Conservation (phyloP, 331 rosid genomes). For the Phaseolus coccineus region DNA sequence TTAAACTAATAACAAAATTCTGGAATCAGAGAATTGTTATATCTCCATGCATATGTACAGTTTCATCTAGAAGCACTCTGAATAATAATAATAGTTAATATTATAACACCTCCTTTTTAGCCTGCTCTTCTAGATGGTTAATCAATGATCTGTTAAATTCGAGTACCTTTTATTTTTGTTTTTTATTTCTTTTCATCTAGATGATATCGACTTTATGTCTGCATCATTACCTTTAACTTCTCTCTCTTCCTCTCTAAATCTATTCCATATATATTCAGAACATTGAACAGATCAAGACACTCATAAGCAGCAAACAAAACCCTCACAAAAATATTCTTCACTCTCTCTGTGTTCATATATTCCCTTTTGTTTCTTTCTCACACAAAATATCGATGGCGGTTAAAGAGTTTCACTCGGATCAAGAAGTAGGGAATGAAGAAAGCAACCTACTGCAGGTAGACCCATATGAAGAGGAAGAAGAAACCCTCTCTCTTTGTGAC, state of each 20-base stretch:
- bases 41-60: background rate
- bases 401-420: slow-evolving; percentile 3
- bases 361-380: slow-evolving; percentile 24
- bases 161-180: background rate
- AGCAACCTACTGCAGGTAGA: slow-evolving; percentile 40
- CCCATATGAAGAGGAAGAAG: slow-evolving; percentile 46
- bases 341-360: slow-evolving; percentile 5
- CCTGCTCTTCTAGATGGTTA: slow-evolving; percentile 57
- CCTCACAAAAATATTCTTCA: background rate
- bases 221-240: background rate
- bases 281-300: slow-evolving; percentile 4
- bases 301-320: background rate
- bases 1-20: slow-evolving; percentile 2
- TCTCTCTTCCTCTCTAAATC: background rate
- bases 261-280: slow-evolving; percentile 34
- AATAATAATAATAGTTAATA: background rate
- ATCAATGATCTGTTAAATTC: background rate
- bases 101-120: slow-evolving; percentile 7
- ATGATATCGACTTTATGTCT: slow-evolving; percentile 36
- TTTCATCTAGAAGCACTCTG: slow-evolving; percentile 42
- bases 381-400: slow-evolving; percentile 30
- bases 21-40: background rate
- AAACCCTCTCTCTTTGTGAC: slow-evolving; percentile 50
- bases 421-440: slow-evolving; percentile 45
- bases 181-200: slow-evolving; percentile 52